phyloP scores from a whole-genome alignment of 208 protist genomes.

The Trypanosoma lewisi region DNA sequence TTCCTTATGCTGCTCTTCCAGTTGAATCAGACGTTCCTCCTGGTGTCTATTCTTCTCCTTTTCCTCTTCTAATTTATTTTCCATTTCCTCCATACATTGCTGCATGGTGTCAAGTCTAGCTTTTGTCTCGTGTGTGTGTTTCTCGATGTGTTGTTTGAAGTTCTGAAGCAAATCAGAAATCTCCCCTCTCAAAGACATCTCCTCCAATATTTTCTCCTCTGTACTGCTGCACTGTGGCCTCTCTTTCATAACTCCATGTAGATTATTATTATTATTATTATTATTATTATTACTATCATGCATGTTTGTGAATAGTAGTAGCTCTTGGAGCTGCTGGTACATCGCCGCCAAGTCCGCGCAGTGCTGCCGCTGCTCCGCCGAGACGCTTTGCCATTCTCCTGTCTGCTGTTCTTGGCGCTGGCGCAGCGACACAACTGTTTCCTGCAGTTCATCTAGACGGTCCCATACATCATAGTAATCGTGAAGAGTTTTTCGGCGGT shows the following conservation, averaged over 20 bases:
- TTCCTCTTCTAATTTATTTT: slow-evolving; percentile 14
- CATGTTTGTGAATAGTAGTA: not conserved
- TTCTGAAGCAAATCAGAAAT: slow-evolving; percentile 27
- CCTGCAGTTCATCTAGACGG: slow-evolving; percentile 9
- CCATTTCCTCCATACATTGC: slow-evolving; percentile 20
- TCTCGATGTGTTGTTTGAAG: slow-evolving; percentile 28
- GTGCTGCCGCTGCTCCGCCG: slow-evolving; percentile 22
- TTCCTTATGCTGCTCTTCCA: slow-evolving; percentile 27
- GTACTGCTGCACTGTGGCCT: not conserved
- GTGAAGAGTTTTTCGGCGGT: not conserved
- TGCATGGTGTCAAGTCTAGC: slow-evolving; percentile 18
- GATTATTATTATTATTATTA: too few relatives aligned
- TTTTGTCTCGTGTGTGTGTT: slow-evolving; percentile 10
- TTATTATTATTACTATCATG: not conserved
- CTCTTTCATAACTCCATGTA: not conserved
- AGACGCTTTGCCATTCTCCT: slow-evolving; percentile 10
- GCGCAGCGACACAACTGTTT: slow-evolving; percentile 4
- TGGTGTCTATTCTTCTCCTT: slow-evolving; percentile 13
- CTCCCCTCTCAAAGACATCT: not conserved
- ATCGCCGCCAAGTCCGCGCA: slow-evolving; percentile 25
- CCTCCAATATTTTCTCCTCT: not conserved
- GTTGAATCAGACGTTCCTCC: slow-evolving; percentile 6
- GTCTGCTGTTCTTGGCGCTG: slow-evolving; percentile 20
- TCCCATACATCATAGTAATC: slow-evolving; percentile 12
- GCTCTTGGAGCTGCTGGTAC: slow-evolving; percentile 25